These are phyloP conservation scores for Vicia faba DNA, from an alignment of 306 rosid species.

Conservation along the genomic window DNA sequence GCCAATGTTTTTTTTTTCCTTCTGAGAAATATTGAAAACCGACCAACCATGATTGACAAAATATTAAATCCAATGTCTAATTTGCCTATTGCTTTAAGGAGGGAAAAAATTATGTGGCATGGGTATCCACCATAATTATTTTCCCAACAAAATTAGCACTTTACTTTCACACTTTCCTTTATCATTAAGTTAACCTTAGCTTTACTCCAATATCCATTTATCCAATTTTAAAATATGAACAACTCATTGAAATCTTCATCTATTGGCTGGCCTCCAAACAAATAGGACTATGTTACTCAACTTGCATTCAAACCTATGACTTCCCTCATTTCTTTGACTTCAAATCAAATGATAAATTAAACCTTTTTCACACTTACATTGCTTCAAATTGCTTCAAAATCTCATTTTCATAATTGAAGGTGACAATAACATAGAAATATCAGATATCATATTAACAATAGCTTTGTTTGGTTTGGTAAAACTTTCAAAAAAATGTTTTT, in stretches of 20 bases:
- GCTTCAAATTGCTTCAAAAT: conserved; percentile 22
- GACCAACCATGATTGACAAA: conserved; percentile 13
- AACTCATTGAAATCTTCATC: conserved; percentile 38
- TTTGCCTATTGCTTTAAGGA: conserved; percentile 29
- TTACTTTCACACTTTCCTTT: conserved; percentile 26
- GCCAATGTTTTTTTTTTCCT: too few relatives aligned
- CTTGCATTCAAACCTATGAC: conserved; percentile 43
- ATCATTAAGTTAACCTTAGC: conserved; percentile 39
- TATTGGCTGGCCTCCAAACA: conserved; percentile 36
- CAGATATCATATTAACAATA: background rate
- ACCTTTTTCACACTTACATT: background rate
- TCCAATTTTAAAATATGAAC: conserved; percentile 27
- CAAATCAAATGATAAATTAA: conserved; percentile 9
- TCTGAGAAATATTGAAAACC: background rate
- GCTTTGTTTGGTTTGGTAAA: background rate
- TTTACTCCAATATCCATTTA: conserved; percentile 37
- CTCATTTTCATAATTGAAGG: conserved; percentile 9
- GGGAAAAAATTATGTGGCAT: conserved; percentile 29
- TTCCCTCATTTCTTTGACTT: conserved; percentile 36
- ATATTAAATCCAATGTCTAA: conserved; percentile 28
- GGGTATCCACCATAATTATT: conserved; percentile 23
- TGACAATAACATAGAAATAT: background rate
- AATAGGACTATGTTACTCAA: conserved; percentile 21
- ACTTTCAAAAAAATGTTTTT: background rate
- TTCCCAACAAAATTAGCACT: conserved; percentile 36